A percentile compares a stretch with the other conserved stretches of the same genome.
These are phyloP conservation scores for Brassica juncea DNA, from an alignment of 345 rosid genomes.

Conservation along the genomic window DNA sequence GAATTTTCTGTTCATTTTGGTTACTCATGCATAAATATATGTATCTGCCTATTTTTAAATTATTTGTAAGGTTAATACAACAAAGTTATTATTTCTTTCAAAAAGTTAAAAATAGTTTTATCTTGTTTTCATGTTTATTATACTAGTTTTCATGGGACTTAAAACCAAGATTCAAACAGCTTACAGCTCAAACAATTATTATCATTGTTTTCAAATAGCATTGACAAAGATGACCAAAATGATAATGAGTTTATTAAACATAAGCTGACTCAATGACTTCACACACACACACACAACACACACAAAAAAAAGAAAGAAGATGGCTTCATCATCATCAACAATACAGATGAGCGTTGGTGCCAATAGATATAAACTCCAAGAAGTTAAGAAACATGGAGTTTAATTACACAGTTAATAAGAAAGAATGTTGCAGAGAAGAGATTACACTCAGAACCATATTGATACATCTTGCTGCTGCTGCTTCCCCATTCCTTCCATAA, in stretches of 20 bases:
- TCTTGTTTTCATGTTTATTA: background rate
- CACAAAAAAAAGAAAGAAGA: background rate
- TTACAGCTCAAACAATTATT: background rate
- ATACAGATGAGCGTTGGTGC: conserved; percentile 30
- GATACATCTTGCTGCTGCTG: conserved; percentile 56
- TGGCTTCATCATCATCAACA: conserved; percentile 36
- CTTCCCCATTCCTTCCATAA: conserved; percentile 52
- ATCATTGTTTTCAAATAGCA: background rate
- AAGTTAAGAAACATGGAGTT: conserved; percentile 22
- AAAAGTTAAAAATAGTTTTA: background rate
- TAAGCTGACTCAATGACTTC: conserved; percentile 10
- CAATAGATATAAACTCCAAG: conserved; percentile 29
- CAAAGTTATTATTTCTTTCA: background rate
- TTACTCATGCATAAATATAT: conserved; percentile 9
- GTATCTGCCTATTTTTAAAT: background rate
- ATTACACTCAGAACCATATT: conserved; percentile 54
- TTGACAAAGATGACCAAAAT: background rate
- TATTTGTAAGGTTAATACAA: background rate
- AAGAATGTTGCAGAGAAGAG: conserved; percentile 27
- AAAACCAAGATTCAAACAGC: background rate
- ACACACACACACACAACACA: background rate
- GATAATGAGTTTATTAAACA: conserved; percentile 24
- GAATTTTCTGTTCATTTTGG: background rate
- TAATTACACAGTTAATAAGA: conserved; percentile 3
- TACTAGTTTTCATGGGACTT: background rate